Base-by-base conservation (phyloP, 306 rosid genomes). In the Aeschynomene evenia region DNA sequence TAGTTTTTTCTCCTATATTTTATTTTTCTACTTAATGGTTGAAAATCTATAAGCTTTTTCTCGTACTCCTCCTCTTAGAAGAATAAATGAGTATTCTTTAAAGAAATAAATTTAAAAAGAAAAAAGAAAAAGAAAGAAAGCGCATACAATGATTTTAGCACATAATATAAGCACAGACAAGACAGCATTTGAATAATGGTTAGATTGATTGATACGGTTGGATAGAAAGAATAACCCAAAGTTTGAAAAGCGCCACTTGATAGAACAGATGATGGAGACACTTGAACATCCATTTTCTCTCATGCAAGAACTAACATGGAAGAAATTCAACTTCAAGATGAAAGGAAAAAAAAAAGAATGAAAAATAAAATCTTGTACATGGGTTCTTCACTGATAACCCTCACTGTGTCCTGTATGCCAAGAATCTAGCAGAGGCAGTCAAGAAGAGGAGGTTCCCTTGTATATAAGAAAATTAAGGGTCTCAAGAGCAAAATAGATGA, bases 401-500 rank as follows among this genome's bases (percentile, higher is more conserved):
- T 34, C n/a, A n/a, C n/a, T n/a, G n/a, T n/a, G n/a, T n/a, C n/a
- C n/a, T n/a, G n/a, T n/a, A n/a, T n/a, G n/a, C n/a, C n/a, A n/a
- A n/a, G n/a, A n/a, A n/a, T n/a, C n/a, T n/a, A n/a, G n/a, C n/a
- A n/a, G n/a, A n/a, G n/a, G n/a, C n/a, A 37, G 9, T 37, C 58
- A 88, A 63, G 85, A 83, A 48, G 83, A 24, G 29, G 83, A 24
- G 29, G 80, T 61, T 39, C 82, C 92, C 73, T 86, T 92, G 70
- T 71, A 92, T 77, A 89, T 81, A 3, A 92, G 96, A 56, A 92
- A 92, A 70, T 87, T 76, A 79, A 87, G 90, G 46, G 92, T 78
- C 87, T 81, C 95, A 1, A 92, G 62, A 15, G 95, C 69, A 79
- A 89, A 92, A 60, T 87, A 92, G 29, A 89, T 86, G 82, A 92